A percentile compares a stretch with the other conserved stretches of the same genome.
phyloP scores from a whole-genome alignment of 352 stramenopile genomes.

The Phytophthora pseudosyringae region DNA sequence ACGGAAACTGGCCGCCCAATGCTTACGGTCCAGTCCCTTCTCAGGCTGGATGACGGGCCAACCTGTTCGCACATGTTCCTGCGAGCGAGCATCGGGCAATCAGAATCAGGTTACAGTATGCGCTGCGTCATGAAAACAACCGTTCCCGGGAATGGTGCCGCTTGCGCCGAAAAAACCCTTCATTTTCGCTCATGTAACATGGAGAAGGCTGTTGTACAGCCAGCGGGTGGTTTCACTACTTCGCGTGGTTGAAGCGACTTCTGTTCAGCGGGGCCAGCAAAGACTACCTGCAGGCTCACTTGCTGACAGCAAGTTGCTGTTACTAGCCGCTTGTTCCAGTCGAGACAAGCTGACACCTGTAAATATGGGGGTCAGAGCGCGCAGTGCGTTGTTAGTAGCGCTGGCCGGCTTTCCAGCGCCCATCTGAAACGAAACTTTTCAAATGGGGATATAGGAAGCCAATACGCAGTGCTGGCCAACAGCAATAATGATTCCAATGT shows the following conservation, averaged over 20 bases:
- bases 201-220: background rate
- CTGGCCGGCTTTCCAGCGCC: slow-evolving; percentile 8
- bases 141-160: too few species aligned
- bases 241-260: background rate
- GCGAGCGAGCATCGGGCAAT: too few species aligned
- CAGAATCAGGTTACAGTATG: too few species aligned
- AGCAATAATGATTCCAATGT: background rate
- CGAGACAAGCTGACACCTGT: slow-evolving; percentile 7
- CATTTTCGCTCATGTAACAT: too few species aligned
- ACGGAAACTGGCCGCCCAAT: too few species aligned
- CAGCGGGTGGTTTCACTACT: background rate
- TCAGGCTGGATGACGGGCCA: too few species aligned
- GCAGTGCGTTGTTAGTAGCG: slow-evolving; percentile 24
- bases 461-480: slow-evolving; percentile 2
- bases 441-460: background rate
- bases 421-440: slow-evolving; percentile 20
- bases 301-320: background rate
- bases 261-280: background rate
- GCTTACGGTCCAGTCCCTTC: too few species aligned
- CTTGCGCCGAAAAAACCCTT: too few species aligned
- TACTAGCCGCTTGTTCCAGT: background rate
- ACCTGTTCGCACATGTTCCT: too few species aligned
- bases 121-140: too few species aligned
- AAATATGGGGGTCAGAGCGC: slow-evolving; percentile 1
- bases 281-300: background rate